Conservation (phyloP, 495 filamentous ascomycete species). For the Xylaria cubensis region DNA sequence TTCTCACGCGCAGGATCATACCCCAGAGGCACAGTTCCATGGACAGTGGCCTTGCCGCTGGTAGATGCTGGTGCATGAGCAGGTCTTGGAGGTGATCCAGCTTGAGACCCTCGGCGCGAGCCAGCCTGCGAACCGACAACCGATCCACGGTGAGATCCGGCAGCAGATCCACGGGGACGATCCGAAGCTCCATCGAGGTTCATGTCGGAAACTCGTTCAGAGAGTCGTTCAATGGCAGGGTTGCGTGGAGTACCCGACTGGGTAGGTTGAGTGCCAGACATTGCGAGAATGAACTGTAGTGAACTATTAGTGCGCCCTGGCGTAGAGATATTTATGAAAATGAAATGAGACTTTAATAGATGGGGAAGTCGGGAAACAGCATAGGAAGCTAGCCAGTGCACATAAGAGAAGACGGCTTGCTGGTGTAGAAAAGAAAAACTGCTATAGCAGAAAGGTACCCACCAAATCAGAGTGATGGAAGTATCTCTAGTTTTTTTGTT, state of each 20-base stretch:
- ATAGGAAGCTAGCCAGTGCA: background rate
- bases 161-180: constrained; percentile 19
- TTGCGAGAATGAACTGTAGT: background rate
- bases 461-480: background rate
- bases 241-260: background rate
- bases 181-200: constrained; percentile 28
- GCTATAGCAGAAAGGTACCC: background rate
- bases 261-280: constrained; percentile 16
- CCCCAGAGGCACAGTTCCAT: constrained; percentile 31
- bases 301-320: background rate
- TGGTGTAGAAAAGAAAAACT: background rate
- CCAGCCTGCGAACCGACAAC: constrained; percentile 4
- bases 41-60: constrained; percentile 23
- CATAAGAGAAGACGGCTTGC: background rate
- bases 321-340: background rate
- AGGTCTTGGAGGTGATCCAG: constrained; percentile 19
- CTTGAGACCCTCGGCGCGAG: background rate
- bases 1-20: constrained; percentile 41
- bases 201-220: constrained; percentile 9
- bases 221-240: background rate
- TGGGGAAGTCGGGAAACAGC: background rate
- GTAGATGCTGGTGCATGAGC: constrained; percentile 17
- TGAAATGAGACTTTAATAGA: background rate
- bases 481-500: background rate
- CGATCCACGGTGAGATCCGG: constrained; percentile 27